These are phyloP conservation scores for Hymenoscyphus albidus DNA, from an alignment of 2,329 filamentous ascomycete species.

Conservation along the genomic window DNA sequence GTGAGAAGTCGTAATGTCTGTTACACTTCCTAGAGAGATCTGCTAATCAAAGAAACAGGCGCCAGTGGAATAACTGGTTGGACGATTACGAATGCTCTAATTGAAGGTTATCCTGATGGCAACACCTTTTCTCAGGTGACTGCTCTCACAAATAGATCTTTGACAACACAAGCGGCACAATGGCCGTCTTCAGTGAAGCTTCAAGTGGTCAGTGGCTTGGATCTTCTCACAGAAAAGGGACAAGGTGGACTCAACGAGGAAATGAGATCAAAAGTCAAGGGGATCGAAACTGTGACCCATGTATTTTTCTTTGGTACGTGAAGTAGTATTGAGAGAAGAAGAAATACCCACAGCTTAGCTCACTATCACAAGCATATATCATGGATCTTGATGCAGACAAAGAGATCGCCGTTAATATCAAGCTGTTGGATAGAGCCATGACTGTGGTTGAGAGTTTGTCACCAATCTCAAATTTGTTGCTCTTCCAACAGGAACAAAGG, in stretches of 20 bases:
- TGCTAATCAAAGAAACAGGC: constrained; percentile 12
- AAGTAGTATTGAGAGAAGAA: background rate
- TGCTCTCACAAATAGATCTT: constrained; percentile 32
- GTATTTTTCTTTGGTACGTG: constrained; percentile 37
- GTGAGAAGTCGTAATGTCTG: background rate
- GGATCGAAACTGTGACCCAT: constrained; percentile 40
- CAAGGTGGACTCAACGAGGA: constrained; percentile 24
- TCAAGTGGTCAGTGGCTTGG: constrained; percentile 37
- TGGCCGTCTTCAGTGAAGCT: constrained; percentile 29
- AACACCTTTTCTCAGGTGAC: constrained; percentile 32
- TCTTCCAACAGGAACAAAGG: constrained; percentile 42
- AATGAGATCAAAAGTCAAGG: constrained; percentile 32
- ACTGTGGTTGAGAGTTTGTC: constrained; percentile 38
- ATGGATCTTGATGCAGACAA: constrained; percentile 15
- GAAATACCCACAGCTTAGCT: background rate
- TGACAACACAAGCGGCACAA: constrained; percentile 18
- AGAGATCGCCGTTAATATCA: constrained; percentile 35
- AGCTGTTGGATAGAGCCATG: constrained; percentile 39
- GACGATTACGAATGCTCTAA: constrained; percentile 32
- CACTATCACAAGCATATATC: constrained; percentile 17
- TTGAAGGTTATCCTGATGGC: constrained; percentile 31
- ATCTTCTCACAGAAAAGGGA: constrained; percentile 37
- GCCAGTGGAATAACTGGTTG: constrained; percentile 36
- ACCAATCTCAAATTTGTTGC: constrained; percentile 39
- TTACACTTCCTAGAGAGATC: background rate